Base-by-base conservation (phyloP, 2,329 filamentous ascomycete species). In the Bimuria novae-zelandiae region DNA sequence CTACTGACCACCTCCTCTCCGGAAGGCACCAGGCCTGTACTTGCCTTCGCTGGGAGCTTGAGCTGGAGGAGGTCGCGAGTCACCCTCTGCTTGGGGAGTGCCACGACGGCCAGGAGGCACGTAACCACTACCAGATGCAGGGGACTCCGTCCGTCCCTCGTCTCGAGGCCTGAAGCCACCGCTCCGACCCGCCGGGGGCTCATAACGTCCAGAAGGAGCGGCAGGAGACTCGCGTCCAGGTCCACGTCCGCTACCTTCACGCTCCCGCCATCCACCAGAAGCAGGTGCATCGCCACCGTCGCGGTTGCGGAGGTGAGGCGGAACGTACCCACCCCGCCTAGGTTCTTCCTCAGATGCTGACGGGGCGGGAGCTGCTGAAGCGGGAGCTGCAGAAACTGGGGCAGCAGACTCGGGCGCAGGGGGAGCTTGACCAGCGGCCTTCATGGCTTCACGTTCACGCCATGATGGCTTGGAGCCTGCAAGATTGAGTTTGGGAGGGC, bases 361-460 rank as follows among this genome's bases (percentile, higher is more conserved):
- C 22, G 70, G 62, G 42, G 73, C 67, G 35, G 76, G 68, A 23
- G 67, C 52, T 36, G 70, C 52, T 30, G 70, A 53, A 29, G 64
- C 67, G 7, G 73, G 64, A 30, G 72, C 67, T 49, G 74, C 71
- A 30, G 76, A 70, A n/a, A n/a, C n/a, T n/a, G n/a, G n/a, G 29
- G 72, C 67, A 50, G 74, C 71, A 30, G 76, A 70, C 22, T 68
- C 63, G 21, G 68, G 53, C 27, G 63, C 68, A 16, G 71, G 65
- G 33, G 62, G 61, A 14, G 51, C 37, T 51, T 69, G 65, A 40
- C 63, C 66, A 50, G 70, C 55, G 8, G 69, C 69, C 62, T 74
- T 77, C 37, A 77, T 74, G 45, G 84, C 84, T 74, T 90, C 83
- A 65, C 88, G 86, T 27, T 91, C 88, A 72, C 89, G 86, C 89